Evolutionary conservation across 1,284 basidiomycete genomes (phyloP).

Genomic region (Cutaneotrichosporon arboriforme): DNA sequence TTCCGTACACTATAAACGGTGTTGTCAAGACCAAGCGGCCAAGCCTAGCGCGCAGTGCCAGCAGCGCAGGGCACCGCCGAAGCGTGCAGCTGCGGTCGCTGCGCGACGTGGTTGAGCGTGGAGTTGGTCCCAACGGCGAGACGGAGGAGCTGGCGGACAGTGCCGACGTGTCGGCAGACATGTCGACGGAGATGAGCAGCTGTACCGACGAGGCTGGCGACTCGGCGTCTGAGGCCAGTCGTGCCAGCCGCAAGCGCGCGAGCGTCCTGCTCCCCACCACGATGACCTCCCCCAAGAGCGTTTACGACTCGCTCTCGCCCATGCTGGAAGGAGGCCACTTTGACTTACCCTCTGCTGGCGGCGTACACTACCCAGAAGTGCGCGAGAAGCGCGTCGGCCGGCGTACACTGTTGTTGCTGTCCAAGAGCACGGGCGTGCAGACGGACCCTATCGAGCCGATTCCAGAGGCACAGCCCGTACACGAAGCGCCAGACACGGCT

Average conservation of each 20-base stretch:
- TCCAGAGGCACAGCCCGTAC: not conserved
- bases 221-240: conserved; percentile 17
- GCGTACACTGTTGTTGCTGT: conserved; percentile 56
- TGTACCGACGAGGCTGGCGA: conserved; percentile 25
- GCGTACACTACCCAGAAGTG: not conserved
- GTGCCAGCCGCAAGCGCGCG: conserved; percentile 29
- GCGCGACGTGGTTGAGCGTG: conserved; percentile 1
- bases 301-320: conserved; percentile 1
- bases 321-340: not conserved
- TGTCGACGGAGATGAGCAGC: not conserved
- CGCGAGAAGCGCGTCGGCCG: conserved; percentile 28
- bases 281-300: conserved; percentile 10
- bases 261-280: conserved; percentile 25
- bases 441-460: conserved; percentile 53
- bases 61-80: conserved; percentile 1
- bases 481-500: not conserved
- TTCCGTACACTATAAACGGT: conserved; percentile 42
- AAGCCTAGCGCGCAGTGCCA: conserved; percentile 3
- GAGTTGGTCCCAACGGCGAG: not conserved
- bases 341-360: not conserved
- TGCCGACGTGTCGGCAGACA: not conserved
- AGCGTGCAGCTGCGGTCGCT: conserved; percentile 9
- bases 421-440: conserved; percentile 65
- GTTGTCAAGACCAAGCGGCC: conserved; percentile 31
- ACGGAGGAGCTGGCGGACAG: not conserved